A percentile compares a stretch with the other conserved stretches of the same genome.
These are phyloP conservation scores for Kwoniella bestiolae DNA, from an alignment of 768 basidiomycete genomes.

Conservation along the genomic window DNA sequence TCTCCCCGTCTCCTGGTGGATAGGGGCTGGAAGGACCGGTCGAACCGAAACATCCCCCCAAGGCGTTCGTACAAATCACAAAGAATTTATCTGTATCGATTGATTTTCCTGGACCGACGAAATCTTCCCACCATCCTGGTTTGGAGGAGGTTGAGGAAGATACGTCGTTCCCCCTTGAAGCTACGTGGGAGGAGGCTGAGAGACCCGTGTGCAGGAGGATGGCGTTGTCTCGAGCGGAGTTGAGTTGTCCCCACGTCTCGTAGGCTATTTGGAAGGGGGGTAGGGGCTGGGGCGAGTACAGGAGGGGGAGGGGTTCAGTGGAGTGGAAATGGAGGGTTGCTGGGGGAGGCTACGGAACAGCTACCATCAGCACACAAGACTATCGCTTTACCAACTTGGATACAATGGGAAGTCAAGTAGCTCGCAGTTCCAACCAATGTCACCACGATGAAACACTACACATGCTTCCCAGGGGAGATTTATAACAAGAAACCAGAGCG, in stretches of 20 bases:
- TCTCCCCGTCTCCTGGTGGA: slow-evolving; percentile 60
- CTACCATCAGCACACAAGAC: neutral
- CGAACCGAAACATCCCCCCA: slow-evolving; percentile 96
- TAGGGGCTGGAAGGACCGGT: slow-evolving; percentile 90
- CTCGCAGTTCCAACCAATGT: no score
- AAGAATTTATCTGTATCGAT: slow-evolving; percentile 92
- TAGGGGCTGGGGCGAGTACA: slow-evolving; percentile 55
- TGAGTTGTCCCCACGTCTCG: slow-evolving; percentile 95
- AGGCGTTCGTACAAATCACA: slow-evolving; percentile 92
- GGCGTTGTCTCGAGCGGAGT: slow-evolving; percentile 75
- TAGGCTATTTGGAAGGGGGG: slow-evolving; percentile 74
- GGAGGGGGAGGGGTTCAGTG: slow-evolving; percentile 46
- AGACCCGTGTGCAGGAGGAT: slow-evolving; percentile 96
- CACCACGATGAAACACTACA: no score
- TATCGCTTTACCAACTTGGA: no score
- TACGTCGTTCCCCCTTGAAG: slow-evolving; percentile 52
- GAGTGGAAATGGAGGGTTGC: slow-evolving; percentile 52
- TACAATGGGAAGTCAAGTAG: no score
- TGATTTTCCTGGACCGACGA: slow-evolving; percentile 92
- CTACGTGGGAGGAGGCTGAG: slow-evolving; percentile 84
- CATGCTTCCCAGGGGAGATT: no score
- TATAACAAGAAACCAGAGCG: no score
- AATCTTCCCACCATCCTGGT: slow-evolving; percentile 98
- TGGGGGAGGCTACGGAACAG: slow-evolving; percentile 47
- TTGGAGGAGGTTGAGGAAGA: slow-evolving; percentile 80